Conservation (phyloP, 2,329 filamentous ascomycete genomes). For the Alternaria postmessia region DNA sequence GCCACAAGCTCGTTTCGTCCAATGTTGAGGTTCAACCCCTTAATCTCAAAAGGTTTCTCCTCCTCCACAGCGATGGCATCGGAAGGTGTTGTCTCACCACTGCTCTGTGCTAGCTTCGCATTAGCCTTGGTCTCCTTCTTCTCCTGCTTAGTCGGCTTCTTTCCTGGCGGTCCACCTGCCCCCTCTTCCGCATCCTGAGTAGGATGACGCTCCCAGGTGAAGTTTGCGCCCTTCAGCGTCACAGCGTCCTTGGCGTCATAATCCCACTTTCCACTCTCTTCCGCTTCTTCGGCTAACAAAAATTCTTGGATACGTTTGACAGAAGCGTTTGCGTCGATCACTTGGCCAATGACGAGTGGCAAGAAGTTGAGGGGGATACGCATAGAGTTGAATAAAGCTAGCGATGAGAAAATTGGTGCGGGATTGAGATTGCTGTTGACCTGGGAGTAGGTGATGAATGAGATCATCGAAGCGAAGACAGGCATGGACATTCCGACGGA, state of each 20-base stretch:
- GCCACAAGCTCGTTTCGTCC: conserved; percentile 80
- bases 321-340: conserved; percentile 88
- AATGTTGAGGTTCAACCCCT: conserved; percentile 71
- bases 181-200: conserved; percentile 57
- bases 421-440: conserved; percentile 73
- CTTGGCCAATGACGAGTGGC: conserved; percentile 85
- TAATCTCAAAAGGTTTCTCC: conserved; percentile 74
- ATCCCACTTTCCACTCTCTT: conserved; percentile 72
- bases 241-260: conserved; percentile 65
- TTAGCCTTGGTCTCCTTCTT: conserved; percentile 58
- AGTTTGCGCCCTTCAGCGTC: conserved; percentile 74
- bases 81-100: conserved; percentile 54
- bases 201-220: conserved; percentile 83
- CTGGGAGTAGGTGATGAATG: conserved; percentile 82
- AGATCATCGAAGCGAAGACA: conserved; percentile 92
- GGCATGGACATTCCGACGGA: conserved; percentile 85
- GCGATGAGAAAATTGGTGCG: conserved; percentile 86
- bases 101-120: conserved; percentile 30
- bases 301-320: conserved; percentile 88
- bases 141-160: conserved; percentile 57
- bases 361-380: conserved; percentile 89
- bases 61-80: conserved; percentile 58
- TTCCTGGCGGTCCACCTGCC: conserved; percentile 34
- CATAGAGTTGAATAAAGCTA: conserved; percentile 91
- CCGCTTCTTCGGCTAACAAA: conserved; percentile 82